Percentiles rank a stretch among this genome's conserved stretches.
phyloP scores from a whole-genome alignment of 805 yeast genomes.

The Cyberlindnera suaveolens region DNA sequence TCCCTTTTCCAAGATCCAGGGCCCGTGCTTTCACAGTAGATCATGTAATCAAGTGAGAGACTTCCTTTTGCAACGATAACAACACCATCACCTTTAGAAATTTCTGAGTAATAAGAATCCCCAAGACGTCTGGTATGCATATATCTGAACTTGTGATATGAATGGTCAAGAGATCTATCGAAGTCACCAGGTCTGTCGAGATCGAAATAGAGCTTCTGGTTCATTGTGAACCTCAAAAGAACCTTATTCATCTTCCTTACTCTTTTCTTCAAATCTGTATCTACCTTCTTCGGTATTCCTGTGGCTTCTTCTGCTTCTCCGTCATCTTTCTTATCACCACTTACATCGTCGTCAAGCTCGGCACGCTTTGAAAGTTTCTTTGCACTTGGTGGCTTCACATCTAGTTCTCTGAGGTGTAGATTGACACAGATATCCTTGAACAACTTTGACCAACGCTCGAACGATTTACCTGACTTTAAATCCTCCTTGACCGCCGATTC shows the following conservation, averaged over 20 bases:
- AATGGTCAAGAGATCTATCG: neutral
- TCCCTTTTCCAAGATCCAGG: neutral
- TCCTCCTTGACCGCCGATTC: too few species aligned
- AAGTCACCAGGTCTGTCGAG: neutral
- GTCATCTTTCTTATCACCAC: too few species aligned
- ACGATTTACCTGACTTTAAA: too few species aligned
- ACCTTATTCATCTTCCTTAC: neutral
- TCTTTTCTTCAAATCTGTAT: neutral
- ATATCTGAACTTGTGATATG: neutral
- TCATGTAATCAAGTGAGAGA: neutral
- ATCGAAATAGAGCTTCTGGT: constrained; percentile 1
- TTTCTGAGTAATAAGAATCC: neutral
- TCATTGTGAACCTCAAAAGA: neutral
- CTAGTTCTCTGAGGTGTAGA: too few species aligned
- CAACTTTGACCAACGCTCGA: too few species aligned
- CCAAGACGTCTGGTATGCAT: neutral
- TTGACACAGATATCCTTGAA: too few species aligned
- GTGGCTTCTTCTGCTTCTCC: too few species aligned
- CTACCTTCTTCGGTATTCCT: too few species aligned
- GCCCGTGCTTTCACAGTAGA: neutral
- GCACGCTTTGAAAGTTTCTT: too few species aligned
- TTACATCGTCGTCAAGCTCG: too few species aligned
- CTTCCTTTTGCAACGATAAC: neutral
- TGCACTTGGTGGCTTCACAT: too few species aligned
- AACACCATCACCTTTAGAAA: neutral